Conservation (phyloP, 163 green algal species). For the Scenedesmus sp. region DNA sequence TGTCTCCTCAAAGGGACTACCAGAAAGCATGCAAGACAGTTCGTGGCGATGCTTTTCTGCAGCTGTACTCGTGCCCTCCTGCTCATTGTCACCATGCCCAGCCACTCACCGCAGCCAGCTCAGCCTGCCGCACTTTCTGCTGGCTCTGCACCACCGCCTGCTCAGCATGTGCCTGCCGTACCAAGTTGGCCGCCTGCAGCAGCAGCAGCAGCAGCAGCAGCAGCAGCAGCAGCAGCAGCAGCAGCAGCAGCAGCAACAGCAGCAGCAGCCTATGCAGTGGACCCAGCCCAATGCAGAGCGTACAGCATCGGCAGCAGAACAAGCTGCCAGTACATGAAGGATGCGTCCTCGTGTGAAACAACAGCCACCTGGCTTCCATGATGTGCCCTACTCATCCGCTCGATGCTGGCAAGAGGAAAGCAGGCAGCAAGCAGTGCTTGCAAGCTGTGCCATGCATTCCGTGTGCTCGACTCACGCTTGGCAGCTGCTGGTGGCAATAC, state of each 20-base stretch:
- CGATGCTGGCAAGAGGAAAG: no score
- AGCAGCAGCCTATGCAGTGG: background rate
- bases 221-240: background rate
- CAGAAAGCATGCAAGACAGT: background rate
- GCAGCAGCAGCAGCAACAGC: background rate
- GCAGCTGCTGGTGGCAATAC: slow-evolving; percentile 44
- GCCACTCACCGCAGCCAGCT: slow-evolving; percentile 36
- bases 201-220: background rate
- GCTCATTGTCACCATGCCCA: background rate
- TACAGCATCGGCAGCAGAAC: background rate
- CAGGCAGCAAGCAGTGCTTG: background rate
- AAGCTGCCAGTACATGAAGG: background rate
- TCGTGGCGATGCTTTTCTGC: no score
- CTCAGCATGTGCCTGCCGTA: background rate
- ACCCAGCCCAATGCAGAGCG: no score
- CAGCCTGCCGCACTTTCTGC: background rate
- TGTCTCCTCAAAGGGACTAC: no score
- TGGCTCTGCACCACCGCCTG: background rate
- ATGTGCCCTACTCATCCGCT: no score
- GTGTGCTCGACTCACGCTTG: slow-evolving; percentile 3
- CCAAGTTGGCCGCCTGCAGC: slow-evolving; percentile 12
- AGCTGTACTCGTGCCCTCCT: no score
- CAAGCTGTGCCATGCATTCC: background rate
- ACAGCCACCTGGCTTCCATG: background rate
- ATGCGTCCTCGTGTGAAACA: background rate